Evolutionary conservation across 768 basidiomycete species (phyloP), one percentile per base, ranked within the genome.

Genomic region (Suillus subaureus): DNA sequence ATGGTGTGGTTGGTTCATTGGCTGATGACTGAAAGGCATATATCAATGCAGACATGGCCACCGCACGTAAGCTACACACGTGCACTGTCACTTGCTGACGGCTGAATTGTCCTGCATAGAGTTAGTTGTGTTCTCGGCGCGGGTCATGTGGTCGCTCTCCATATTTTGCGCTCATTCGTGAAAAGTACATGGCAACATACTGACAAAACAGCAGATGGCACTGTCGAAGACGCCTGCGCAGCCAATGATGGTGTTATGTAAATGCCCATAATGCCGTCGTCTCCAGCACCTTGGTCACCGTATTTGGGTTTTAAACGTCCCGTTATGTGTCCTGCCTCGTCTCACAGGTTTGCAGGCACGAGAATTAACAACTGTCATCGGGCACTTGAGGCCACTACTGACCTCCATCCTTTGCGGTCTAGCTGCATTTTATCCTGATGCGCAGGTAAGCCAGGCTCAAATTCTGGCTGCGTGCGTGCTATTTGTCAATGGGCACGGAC

Each of bases 171-270:
- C 52, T 12, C 33, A 9, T 49, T 49, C 23, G 49, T 49, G 23
- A 31, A 33, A 18, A 66, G 16, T 13, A 37, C 26, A 61, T 58
- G 7, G 47, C 33, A 26, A 73, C 82, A 67, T 72, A 97, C 95
- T n/a, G 94, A 96, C 65, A 98, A 85, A 52, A 93, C 79, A 56
- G 98, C 91, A 11, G 94, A 90, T 13, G 98, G 78, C 81, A 2
- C 84, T 83, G 6, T 91, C 33, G 33, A 31, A 31, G 87, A 84
- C 13, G 99, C 94, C 71, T 94, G 92, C 0, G 15, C n/a, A 23
- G 4, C 1, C n/a, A 39, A 58, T 28, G 9, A 28, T 58, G 26
- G 23, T 18, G 16, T 11, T 58, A 58, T 18, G 37, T 13, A 42
- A 60, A 52, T 6, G 12, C 58, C 58, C 26, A 6, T 40, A 16